A percentile compares a stretch with the other conserved stretches of the same genome.
Evolutionary conservation across 2,329 filamentous ascomycete species (phyloP).

Genomic region (Cladosporium sp.): DNA sequence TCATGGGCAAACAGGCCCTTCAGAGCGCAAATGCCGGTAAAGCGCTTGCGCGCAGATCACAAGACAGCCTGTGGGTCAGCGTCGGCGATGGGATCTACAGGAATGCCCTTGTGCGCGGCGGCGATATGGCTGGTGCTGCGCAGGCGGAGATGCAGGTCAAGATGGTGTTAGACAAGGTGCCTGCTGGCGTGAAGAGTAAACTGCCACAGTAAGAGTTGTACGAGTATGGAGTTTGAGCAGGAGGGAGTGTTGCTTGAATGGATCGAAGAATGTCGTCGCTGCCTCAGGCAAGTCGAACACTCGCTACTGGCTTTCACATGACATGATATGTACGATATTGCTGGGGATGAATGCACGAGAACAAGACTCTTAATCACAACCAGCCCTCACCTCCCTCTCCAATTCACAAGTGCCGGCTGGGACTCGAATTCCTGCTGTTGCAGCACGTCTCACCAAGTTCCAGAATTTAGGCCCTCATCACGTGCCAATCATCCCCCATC

Average conservation of each 20-base stretch:
- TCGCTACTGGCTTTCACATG: background rate
- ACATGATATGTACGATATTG: conserved; percentile 1
- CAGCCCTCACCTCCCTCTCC: background rate
- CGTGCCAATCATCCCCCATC: background rate
- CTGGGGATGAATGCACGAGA: background rate
- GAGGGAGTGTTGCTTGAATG: background rate
- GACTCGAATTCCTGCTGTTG: background rate
- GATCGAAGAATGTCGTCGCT: background rate
- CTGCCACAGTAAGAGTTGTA: background rate
- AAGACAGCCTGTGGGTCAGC: conserved; percentile 45
- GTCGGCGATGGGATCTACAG: conserved; percentile 78
- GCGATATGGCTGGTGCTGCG: conserved; percentile 40
- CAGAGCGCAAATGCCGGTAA: conserved; percentile 52
- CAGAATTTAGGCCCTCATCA: background rate
- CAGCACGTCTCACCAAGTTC: background rate
- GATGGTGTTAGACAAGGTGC: conserved; percentile 26
- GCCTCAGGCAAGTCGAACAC: background rate
- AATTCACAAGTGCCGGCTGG: background rate
- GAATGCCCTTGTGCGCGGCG: conserved; percentile 72
- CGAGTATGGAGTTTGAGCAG: background rate
- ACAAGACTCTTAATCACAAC: background rate
- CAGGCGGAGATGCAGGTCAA: conserved; percentile 26
- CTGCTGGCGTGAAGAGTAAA: conserved; percentile 18
- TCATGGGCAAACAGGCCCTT: conserved; percentile 64
- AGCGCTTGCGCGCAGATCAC: conserved; percentile 55